phyloP scores from a whole-genome alignment of 2,329 filamentous ascomycete species.

The Penicillium freii region DNA sequence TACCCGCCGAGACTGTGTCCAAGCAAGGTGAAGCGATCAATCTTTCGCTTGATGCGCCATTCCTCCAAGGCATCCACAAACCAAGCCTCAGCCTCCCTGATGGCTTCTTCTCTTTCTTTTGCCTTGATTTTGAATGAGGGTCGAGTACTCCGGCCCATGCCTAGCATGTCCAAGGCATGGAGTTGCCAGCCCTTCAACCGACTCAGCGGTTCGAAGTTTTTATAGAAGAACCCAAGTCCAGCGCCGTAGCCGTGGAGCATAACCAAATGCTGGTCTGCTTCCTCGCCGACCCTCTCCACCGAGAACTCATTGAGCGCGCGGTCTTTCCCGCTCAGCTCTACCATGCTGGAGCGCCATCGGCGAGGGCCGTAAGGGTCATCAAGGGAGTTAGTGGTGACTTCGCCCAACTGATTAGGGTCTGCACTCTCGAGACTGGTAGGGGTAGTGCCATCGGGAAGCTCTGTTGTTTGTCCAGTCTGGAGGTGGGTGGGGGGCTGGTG shows the following conservation, averaged over 20 bases:
- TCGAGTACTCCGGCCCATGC: slow-evolving; percentile 85
- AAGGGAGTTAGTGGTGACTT: slow-evolving; percentile 49
- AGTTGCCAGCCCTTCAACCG: slow-evolving; percentile 78
- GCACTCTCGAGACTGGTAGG: slow-evolving; percentile 35
- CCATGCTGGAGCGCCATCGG: slow-evolving; percentile 81
- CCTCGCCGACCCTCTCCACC: slow-evolving; percentile 76
- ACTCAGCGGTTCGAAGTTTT: slow-evolving; percentile 88
- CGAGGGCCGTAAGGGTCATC: slow-evolving; percentile 81
- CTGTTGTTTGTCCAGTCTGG: slow-evolving; percentile 54
- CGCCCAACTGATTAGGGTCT: slow-evolving; percentile 39
- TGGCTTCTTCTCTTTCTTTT: slow-evolving; percentile 76
- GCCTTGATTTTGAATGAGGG: slow-evolving; percentile 81
- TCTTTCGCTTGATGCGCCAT: slow-evolving; percentile 83
- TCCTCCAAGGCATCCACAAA: slow-evolving; percentile 96
- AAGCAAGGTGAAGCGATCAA: slow-evolving; percentile 89
- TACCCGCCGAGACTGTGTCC: slow-evolving; percentile 95
- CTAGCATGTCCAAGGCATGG: slow-evolving; percentile 90
- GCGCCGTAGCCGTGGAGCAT: slow-evolving; percentile 97
- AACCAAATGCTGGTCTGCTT: slow-evolving; percentile 80
- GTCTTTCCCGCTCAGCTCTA: slow-evolving; percentile 79
- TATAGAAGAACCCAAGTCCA: slow-evolving; percentile 95
- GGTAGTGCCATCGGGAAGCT: slow-evolving; percentile 25
- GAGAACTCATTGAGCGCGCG: slow-evolving; percentile 90
- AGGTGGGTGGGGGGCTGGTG: slow-evolving; percentile 64
- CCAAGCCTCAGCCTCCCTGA: slow-evolving; percentile 87